Evolutionary conservation across 441 rosid genomes (phyloP).

Genomic region (Euphorbia schlechtendalii): DNA sequence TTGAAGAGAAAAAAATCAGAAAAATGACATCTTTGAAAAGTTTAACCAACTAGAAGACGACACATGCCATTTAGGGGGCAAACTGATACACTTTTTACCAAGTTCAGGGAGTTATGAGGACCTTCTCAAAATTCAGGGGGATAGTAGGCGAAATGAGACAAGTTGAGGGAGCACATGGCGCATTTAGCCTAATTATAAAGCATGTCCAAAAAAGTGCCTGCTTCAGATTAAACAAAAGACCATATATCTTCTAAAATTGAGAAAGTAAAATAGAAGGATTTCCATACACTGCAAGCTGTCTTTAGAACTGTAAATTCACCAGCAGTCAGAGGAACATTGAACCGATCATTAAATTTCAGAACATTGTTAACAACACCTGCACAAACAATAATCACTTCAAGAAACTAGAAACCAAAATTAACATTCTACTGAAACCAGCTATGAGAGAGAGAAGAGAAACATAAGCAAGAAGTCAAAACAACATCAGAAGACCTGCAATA

Average conservation of each 20-base stretch:
- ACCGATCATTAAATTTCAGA: slow-evolving; percentile 49
- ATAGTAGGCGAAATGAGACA: too few species aligned
- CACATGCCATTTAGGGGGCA: too few species aligned
- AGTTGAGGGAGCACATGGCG: too few species aligned
- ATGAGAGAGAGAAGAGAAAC: not conserved
- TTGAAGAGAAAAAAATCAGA: too few species aligned
- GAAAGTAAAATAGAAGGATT: slow-evolving; percentile 2
- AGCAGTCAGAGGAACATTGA: slow-evolving; percentile 59
- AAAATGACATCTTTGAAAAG: too few species aligned
- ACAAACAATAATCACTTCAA: slow-evolving; percentile 8
- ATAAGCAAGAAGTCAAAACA: not conserved
- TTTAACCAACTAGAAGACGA: too few species aligned
- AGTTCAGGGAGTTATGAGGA: too few species aligned
- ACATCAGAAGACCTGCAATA: not conserved
- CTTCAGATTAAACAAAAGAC: not conserved
- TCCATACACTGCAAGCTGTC: slow-evolving; percentile 78
- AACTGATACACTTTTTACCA: too few species aligned
- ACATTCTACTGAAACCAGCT: not conserved
- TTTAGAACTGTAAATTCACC: slow-evolving; percentile 87
- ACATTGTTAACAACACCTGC: slow-evolving; percentile 73
- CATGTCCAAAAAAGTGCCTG: not conserved
- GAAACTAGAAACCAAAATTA: not conserved
- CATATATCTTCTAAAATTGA: not conserved
- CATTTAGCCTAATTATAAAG: too few species aligned
- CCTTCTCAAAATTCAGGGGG: too few species aligned